Conservation (phyloP, 1,284 basidiomycete species). For the Cryptococcus floricola region DNA sequence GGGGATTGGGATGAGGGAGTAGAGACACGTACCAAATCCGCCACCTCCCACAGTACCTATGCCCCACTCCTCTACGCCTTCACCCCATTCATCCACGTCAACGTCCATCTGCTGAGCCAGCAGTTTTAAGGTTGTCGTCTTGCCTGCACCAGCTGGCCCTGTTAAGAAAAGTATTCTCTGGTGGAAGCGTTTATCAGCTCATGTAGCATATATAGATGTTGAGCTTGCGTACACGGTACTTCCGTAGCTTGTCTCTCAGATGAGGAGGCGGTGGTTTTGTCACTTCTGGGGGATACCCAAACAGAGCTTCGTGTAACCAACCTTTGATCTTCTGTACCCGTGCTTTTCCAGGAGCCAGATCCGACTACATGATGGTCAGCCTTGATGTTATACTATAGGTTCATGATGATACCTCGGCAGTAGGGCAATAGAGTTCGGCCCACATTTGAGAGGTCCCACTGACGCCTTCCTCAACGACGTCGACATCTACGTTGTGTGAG, state of each 20-base stretch:
- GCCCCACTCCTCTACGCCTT: constrained; percentile 45
- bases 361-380: constrained; percentile 53
- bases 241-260: constrained; percentile 58
- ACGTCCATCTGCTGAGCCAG: constrained; percentile 71
- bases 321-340: constrained; percentile 79
- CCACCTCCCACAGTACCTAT: constrained; percentile 18
- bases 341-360: constrained; percentile 81
- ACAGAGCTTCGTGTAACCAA: constrained; percentile 82
- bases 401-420: constrained; percentile 55
- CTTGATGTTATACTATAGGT: background rate
- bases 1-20: constrained; percentile 2
- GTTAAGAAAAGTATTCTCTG: constrained; percentile 80
- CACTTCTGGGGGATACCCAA: constrained; percentile 48
- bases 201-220: background rate
- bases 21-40: background rate
- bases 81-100: constrained; percentile 81
- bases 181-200: background rate
- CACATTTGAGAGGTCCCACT: constrained; percentile 54
- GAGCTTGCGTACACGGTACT: constrained; percentile 66
- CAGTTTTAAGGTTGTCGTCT: constrained; percentile 78
- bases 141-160: constrained; percentile 85
- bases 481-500: background rate
- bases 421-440: constrained; percentile 73
- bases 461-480: background rate
- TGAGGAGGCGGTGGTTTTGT: constrained; percentile 35